A percentile compares a stretch with the other conserved stretches of the same genome.
Evolutionary conservation across 495 filamentous ascomycete species (phyloP).

Genomic region (Hypoxylon perforatum): DNA sequence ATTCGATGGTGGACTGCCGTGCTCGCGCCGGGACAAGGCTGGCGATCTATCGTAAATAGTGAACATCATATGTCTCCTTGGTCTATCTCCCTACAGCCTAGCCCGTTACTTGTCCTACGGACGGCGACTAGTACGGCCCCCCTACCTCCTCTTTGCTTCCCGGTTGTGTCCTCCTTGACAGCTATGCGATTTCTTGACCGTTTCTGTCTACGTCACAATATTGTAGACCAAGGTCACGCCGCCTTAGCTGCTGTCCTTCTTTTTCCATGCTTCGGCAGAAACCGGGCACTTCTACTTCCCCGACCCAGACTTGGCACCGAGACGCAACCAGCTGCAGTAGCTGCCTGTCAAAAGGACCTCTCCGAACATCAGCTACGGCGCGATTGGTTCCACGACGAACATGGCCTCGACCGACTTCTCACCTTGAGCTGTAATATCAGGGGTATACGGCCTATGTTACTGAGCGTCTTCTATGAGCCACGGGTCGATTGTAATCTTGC

Average conservation of each 20-base stretch:
- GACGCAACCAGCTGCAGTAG: neutral
- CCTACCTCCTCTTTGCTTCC: too few species aligned
- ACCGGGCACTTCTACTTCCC: neutral
- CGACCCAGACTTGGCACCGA: neutral
- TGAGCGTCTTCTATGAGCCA: conserved; percentile 31
- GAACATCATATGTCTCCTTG: conserved; percentile 35
- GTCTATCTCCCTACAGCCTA: too few species aligned
- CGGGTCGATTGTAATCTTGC: conserved; percentile 31
- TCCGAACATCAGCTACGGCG: neutral
- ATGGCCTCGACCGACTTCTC: conserved; percentile 6
- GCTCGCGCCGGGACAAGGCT: conserved; percentile 44
- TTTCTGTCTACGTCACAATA: too few species aligned
- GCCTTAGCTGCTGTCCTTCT: conserved; percentile 32
- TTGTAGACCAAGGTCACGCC: too few species aligned
- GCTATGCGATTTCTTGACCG: too few species aligned
- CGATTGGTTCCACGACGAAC: neutral
- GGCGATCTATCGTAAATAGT: conserved; percentile 39
- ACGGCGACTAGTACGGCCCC: too few species aligned
- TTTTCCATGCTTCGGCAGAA: conserved; percentile 10
- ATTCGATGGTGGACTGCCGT: conserved; percentile 50
- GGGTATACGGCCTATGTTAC: conserved; percentile 25
- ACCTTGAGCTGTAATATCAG: conserved; percentile 13
- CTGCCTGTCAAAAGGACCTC: neutral
- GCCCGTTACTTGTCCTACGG: too few species aligned
- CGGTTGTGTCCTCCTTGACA: too few species aligned